Evolutionary conservation across 169 alveolate species (phyloP).

Genomic region (Cryptosporidium muris): DNA sequence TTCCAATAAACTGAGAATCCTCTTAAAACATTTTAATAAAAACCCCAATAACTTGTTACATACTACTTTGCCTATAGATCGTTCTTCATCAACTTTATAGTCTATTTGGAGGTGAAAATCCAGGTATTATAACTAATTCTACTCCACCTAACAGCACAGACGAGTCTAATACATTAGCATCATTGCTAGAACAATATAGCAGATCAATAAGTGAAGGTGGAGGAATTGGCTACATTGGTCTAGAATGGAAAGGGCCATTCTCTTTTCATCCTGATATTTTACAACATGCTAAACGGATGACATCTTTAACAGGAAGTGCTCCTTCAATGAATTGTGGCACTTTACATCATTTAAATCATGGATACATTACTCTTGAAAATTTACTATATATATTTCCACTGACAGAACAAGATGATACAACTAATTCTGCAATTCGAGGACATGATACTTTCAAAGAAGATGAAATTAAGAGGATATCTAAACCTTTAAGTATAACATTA

Average conservation of each 20-base stretch:
- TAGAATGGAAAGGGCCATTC: constrained; percentile 71
- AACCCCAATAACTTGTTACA: too few relatives aligned
- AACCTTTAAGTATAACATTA: background rate
- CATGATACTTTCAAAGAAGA: background rate
- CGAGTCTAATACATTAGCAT: constrained; percentile 26
- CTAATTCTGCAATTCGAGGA: background rate
- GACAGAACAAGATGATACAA: background rate
- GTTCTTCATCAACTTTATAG: constrained; percentile 23
- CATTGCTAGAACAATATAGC: constrained; percentile 41
- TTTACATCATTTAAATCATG: constrained; percentile 27
- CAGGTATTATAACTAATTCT: constrained; percentile 6
- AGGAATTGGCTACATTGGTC: constrained; percentile 61
- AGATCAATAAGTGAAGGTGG: constrained; percentile 41
- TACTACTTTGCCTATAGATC: background rate
- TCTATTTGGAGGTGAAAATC: constrained; percentile 61
- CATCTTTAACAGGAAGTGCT: constrained; percentile 35
- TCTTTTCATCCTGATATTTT: constrained; percentile 13
- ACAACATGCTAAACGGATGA: constrained; percentile 44
- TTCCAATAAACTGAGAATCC: too few relatives aligned
- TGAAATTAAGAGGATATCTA: background rate
- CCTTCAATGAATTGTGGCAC: constrained; percentile 52
- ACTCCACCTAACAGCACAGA: background rate
- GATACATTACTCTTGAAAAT: constrained; percentile 52
- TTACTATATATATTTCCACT: constrained; percentile 37
- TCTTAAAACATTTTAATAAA: too few relatives aligned